Evolutionary conservation across 768 basidiomycete species (phyloP).

Genomic region (Leccinum subgranulosum): DNA sequence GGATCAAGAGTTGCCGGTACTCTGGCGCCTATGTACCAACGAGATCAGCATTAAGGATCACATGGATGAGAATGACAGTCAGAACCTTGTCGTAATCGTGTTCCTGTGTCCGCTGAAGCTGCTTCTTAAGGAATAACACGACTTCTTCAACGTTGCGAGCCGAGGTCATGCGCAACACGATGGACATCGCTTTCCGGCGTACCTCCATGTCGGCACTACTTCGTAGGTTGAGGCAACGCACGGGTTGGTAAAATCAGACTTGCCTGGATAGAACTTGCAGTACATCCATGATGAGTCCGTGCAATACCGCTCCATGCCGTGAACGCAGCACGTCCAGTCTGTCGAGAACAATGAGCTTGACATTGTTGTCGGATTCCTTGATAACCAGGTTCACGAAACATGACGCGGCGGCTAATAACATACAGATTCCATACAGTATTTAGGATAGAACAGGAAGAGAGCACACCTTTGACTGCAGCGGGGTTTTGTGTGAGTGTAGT

Average conservation of each 20-base stretch:
- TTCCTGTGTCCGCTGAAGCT: conserved; percentile 90
- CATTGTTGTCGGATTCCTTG: conserved; percentile 98
- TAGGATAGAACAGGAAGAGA: not conserved
- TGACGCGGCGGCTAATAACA: conserved; percentile 71
- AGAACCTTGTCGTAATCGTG: conserved; percentile 86
- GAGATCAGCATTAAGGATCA: not conserved
- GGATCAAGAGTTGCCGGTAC: conserved; percentile 94
- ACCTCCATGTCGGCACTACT: conserved; percentile 93
- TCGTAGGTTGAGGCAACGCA: not conserved
- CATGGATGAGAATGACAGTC: not conserved
- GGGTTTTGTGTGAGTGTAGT: conserved; percentile 94
- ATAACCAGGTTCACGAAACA: conserved; percentile 85
- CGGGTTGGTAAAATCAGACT: not conserved
- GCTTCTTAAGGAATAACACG: conserved; percentile 95
- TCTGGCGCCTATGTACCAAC: conserved; percentile 66
- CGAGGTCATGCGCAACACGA: conserved; percentile 90
- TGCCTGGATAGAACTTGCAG: conserved; percentile 86
- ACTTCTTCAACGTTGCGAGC: conserved; percentile 96
- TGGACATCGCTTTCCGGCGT: conserved; percentile 83
- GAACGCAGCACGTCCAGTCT: conserved; percentile 78
- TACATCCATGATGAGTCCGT: conserved; percentile 93
- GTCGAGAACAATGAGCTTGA: conserved; percentile 95
- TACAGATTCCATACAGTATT: conserved; percentile 2
- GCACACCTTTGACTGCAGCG: conserved; percentile 87
- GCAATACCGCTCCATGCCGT: conserved; percentile 86